Base-by-base conservation (phyloP, 2,329 filamentous ascomycete genomes). In the Geosmithia morbida region DNA sequence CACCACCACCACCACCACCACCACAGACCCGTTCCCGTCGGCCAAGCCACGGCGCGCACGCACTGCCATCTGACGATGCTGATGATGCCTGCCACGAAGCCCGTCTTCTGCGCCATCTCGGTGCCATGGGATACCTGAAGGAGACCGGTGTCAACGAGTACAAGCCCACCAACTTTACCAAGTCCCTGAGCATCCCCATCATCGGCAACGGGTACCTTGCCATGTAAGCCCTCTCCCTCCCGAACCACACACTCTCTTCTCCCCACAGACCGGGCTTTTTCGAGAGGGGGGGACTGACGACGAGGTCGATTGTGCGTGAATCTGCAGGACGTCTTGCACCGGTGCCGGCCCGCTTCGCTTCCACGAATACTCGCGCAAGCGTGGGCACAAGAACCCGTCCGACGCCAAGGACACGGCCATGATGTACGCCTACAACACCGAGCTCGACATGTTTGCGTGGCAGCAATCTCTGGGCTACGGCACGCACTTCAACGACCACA, bases 401-500 rank as follows among this genome's bases (percentile, higher is more conserved):
- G 49, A 53, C 33, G 61, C 40, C 51, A 46, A 48, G 7, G 62
- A 60, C 2, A 61, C 62, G 52, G 56, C 56, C 26, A 64, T 60
- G 6, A 50, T 61, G 39, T 45, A 48, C 16, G 63, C 60, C 1
- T 62, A 62, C 53, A 57, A 57, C 29, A 66, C 61, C 5, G 51
- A 62, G 30, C 39, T 47, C 14, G 59, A 62, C 50, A 55, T 64
- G 45, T 67, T 68, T 33, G 57, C 60, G 43, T 56, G 59, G 44
- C 53, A 62, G 6, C 54, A 59, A 39, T 51, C 56, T 29, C 51
- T 55, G 30, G 53, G 54, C 5, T 57, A 61, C 40, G 60, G 58
- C 0, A 46, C 52, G 16, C 50, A 61, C 41, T 67, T 67, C 55
- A 64, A 66, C 54, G 48, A 59, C 30, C 61, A 63, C 50, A 67